Conservation (phyloP, 345 rosid genomes). For the Acer campestre region DNA sequence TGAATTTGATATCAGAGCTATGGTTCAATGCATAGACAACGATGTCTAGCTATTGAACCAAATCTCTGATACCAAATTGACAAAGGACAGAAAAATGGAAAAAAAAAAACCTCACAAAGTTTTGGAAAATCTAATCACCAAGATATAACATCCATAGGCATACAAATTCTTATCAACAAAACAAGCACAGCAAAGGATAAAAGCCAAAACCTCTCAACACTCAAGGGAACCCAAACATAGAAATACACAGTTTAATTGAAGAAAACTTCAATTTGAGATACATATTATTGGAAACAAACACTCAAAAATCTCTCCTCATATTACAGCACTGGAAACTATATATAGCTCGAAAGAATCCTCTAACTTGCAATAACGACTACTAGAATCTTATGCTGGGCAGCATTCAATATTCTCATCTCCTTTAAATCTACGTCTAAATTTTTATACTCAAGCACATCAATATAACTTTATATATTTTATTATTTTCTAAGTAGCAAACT, state of each 20-base stretch:
- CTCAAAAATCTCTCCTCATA: not conserved
- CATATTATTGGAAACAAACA: not conserved
- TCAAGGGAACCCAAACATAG: not conserved
- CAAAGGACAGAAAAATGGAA: not conserved
- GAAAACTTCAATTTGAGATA: not conserved
- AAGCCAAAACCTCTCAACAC: not conserved
- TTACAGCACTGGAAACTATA: not conserved
- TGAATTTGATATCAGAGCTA: too few species aligned
- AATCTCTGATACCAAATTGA: too few species aligned
- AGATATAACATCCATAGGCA: not conserved
- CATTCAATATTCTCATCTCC: not conserved
- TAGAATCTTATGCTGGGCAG: not conserved
- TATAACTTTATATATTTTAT: not conserved
- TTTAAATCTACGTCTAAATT: not conserved
- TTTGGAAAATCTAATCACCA: not conserved
- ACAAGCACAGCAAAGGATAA: not conserved
- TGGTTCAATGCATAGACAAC: too few species aligned
- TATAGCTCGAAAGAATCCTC: not conserved
- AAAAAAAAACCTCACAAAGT: not conserved
- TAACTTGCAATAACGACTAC: not conserved
- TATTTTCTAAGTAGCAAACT: not conserved
- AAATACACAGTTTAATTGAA: not conserved
- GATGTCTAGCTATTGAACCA: too few species aligned
- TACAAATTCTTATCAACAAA: not conserved
- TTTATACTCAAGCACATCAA: not conserved